A percentile compares a stretch with the other conserved stretches of the same genome.
These are phyloP conservation scores for Hypoxylon sp. DNA, from an alignment of 2,329 filamentous ascomycete species.

Conservation along the genomic window DNA sequence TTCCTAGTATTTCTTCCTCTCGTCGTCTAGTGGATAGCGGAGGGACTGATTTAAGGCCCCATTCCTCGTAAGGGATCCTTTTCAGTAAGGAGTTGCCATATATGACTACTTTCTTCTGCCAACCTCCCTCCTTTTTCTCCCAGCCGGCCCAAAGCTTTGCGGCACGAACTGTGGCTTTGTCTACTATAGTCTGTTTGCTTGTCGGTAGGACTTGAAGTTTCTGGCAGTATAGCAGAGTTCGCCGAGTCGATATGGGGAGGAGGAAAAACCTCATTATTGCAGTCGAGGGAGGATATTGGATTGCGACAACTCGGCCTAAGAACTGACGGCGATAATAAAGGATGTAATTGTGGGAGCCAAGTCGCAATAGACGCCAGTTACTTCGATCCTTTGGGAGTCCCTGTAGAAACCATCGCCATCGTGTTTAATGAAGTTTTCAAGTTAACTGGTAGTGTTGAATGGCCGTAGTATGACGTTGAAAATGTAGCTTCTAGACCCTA, in stretches of 20 bases:
- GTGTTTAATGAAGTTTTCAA: constrained; percentile 10
- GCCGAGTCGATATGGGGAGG: constrained; percentile 90
- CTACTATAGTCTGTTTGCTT: constrained; percentile 70
- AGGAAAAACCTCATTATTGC: constrained; percentile 88
- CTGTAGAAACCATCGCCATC: constrained; percentile 29
- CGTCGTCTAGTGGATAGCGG: constrained; percentile 78
- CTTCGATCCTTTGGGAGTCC: constrained; percentile 19
- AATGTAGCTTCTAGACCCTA: constrained; percentile 26
- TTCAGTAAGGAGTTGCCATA: constrained; percentile 90
- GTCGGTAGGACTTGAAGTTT: constrained; percentile 72
- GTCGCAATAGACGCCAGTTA: constrained; percentile 22
- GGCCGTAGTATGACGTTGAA: constrained; percentile 37
- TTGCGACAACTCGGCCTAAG: constrained; percentile 1
- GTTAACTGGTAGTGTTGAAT: neutral
- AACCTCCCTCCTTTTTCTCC: constrained; percentile 87
- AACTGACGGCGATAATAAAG: neutral
- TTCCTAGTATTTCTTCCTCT: constrained; percentile 73
- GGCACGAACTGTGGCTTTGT: constrained; percentile 79
- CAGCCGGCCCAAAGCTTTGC: constrained; percentile 85
- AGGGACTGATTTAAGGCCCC: constrained; percentile 95
- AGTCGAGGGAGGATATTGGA: constrained; percentile 18
- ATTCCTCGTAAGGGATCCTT: constrained; percentile 95
- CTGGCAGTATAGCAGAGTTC: constrained; percentile 93
- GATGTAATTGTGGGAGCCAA: constrained; percentile 1
- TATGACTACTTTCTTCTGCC: constrained; percentile 88